These are phyloP conservation scores for Diddensiella transvaalensis DNA, from an alignment of 805 yeast genomes.

Conservation along the genomic window DNA sequence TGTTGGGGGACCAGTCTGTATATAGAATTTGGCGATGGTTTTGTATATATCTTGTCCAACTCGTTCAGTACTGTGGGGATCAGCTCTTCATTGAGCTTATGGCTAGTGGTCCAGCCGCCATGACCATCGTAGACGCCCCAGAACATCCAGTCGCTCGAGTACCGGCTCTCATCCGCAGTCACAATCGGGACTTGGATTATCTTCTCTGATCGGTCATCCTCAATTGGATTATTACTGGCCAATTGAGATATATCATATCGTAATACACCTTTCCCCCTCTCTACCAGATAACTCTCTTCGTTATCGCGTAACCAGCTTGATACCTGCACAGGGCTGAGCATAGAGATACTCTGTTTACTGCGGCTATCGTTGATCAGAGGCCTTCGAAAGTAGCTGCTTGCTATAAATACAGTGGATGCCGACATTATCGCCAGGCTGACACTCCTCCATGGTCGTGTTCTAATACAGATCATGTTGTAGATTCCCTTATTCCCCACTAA, in stretches of 20 bases:
- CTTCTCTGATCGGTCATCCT: conserved; percentile 87
- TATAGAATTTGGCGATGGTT: conserved; percentile 43
- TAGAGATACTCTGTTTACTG: conserved; percentile 1
- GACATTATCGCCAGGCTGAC: neutral
- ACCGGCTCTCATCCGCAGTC: conserved; percentile 39
- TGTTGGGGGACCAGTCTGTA: conserved; percentile 61
- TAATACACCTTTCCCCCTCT: conserved; percentile 80
- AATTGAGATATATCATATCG: conserved; percentile 88
- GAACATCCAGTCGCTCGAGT: conserved; percentile 78
- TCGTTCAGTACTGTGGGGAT: conserved; percentile 75
- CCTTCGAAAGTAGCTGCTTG: neutral
- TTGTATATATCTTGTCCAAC: conserved; percentile 54
- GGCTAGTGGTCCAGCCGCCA: conserved; percentile 91
- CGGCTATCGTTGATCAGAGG: neutral
- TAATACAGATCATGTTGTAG: neutral
- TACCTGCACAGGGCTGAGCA: conserved; percentile 52
- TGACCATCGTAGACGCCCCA: conserved; percentile 98
- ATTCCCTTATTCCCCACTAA: too few relatives aligned
- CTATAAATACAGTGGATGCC: neutral
- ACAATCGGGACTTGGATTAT: conserved; percentile 57
- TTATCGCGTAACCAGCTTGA: conserved; percentile 60
- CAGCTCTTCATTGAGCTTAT: conserved; percentile 76
- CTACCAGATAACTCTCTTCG: conserved; percentile 77
- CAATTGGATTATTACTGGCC: conserved; percentile 89
- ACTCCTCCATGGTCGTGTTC: neutral